Base-by-base conservation (phyloP, 352 stramenopile genomes). In the Pythium sp. region DNA sequence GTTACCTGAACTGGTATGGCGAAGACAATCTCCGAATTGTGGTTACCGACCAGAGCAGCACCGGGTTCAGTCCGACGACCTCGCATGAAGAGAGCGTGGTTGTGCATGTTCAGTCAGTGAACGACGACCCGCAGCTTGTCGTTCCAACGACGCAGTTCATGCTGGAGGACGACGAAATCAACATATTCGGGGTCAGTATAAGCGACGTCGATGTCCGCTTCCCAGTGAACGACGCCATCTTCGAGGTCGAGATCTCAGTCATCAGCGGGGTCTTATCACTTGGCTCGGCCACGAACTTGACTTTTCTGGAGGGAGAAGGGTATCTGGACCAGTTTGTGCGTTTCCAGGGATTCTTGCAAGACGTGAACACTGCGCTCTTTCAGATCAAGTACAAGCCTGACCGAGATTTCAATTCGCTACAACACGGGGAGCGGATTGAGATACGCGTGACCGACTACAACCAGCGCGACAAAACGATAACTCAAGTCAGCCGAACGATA, bases 1-100 rank as follows among this genome's bases (percentile, higher is more conserved):
- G 72, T 14, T 91, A 87, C 26, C 61, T 91, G 55, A 91, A 94
- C 49, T 92, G 86, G 86, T 90, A 91, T 49, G 86, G 86, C 26
- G 67, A 86, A 28, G 86, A 94, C 43, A 72, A 73, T 6, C 69
- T 94, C 0, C 65, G 59, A 20, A 51, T 94, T 5, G 76, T 81
- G 22, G 81, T 92, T 18, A 77, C 79, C 24, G 80, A 92, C 34
- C 82, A 92, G 78, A 80, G 77, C 22, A 83, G 83, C 18, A 91
- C 81, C 5, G 86, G 82, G 2, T 94, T 85, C 47, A 76, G 70
- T 24, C 34, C 70, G 12, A 66, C 72, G 8, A 76, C 72, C 11
- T 76, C 72, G 5, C 71, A 89, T 38, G 73, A 83, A 64, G 73
- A 46, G 46, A 62, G 43, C 7, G 75, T 89, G 18, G 15, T 51